Conservation (phyloP, 192 early-diverging fungal species). For the Globomyces pollinis-pini region DNA sequence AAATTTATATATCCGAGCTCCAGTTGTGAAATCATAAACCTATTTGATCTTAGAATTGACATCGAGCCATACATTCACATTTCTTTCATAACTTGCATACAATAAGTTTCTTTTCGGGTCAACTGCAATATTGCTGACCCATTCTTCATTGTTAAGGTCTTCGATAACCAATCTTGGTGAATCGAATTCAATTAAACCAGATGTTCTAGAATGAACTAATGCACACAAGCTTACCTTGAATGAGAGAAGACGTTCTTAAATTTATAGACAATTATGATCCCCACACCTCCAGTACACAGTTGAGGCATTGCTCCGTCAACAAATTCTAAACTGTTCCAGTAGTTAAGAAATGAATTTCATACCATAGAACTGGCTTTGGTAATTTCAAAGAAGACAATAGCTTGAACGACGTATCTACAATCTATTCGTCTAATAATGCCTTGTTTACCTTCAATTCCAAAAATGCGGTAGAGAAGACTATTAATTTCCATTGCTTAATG, state of each 20-base stretch:
- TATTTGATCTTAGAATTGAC: conserved; percentile 7
- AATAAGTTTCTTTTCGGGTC: conserved; percentile 18
- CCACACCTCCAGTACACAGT: conserved; percentile 35
- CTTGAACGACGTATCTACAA: conserved; percentile 31
- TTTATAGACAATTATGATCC: conserved; percentile 27
- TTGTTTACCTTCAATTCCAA: conserved; percentile 33
- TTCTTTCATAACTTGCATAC: conserved; percentile 35
- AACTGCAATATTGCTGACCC: conserved; percentile 29
- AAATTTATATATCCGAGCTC: conserved; percentile 27
- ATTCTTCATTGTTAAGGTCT: conserved; percentile 36
- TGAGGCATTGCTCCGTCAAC: conserved; percentile 23
- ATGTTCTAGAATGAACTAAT: conserved; percentile 10
- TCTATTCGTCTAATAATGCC: conserved; percentile 3
- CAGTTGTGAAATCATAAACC: conserved; percentile 43
- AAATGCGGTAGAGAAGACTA: conserved; percentile 32
- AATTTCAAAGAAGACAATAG: conserved; percentile 27
- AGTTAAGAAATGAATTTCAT: background rate
- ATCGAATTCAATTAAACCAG: conserved; percentile 21
- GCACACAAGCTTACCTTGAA: conserved; percentile 28
- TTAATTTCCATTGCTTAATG: conserved; percentile 24
- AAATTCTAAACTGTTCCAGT: conserved; percentile 30
- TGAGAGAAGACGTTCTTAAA: background rate
- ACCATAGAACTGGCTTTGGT: conserved; percentile 42
- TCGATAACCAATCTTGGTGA: conserved; percentile 30
- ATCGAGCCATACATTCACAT: conserved; percentile 25